Evolutionary conservation across 1,139 yeast genomes (phyloP), one percentile per base, ranked within the genome.

Genomic region (Debaryomyces robertsiae): DNA sequence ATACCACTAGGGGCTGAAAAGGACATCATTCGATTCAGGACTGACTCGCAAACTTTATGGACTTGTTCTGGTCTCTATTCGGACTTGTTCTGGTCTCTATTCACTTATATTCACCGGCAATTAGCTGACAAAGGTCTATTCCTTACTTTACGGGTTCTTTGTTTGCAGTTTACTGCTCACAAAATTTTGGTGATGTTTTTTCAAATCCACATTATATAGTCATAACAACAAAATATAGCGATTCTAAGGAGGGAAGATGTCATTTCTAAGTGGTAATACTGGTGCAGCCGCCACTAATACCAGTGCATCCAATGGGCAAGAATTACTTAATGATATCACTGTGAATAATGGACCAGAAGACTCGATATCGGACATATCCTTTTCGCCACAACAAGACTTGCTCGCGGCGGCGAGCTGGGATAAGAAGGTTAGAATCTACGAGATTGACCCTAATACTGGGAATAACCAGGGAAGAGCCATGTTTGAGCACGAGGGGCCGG

Each of bases 331-430:
- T 58, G 97, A 90, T 60, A 79, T 86, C 45, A 74, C 80, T n/a
- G 72, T 91, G 38, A 78, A 81, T 48, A 85, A 86, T 54, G 89
- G 95, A 2, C 98, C 98, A 9, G 95, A 88, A 48, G 98, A 94
- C 58, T 84, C 96, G 3, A 77, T 94, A 24, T 77, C 91, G n/a
- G 95, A 88, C 52, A 62, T 94, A 43, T 73, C 90, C 14, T 94
- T 93, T 63, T 87, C 96, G n/a, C 89, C 98, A n/a, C 88, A 77
- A 48, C 94, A 86, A 18, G 97, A 94, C 53, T 69, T 82, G 45
- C 63, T 84, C 44, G 81, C 95, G 2, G 95, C 82, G 3, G 79
- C 95, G 9, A 84, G 95, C 29, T 94, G 99, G 98, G 99, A 94
- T 65, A 87, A 86, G 55, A 90, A 90, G 59, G 96, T 89, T 28